A percentile compares a stretch with the other conserved stretches of the same genome.
Evolutionary conservation across 129 eudicot genomes (phyloP).

Genomic region (Lonicera japonica): DNA sequence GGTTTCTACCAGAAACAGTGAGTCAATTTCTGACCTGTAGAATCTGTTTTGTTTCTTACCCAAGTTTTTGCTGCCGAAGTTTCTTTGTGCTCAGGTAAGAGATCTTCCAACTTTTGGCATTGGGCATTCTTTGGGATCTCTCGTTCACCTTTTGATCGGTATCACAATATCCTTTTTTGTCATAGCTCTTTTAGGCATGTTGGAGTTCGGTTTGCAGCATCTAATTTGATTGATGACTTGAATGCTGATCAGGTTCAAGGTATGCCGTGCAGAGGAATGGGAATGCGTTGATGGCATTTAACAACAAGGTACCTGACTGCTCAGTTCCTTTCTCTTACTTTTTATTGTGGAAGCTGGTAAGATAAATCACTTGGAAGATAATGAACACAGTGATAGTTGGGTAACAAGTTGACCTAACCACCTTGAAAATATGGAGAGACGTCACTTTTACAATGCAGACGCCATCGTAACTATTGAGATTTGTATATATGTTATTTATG

Average conservation of each 20-base stretch:
- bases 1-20: constrained; percentile 66
- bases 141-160: constrained; percentile 94
- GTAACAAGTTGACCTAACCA: too few relatives aligned
- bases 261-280: constrained; percentile 88
- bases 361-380: too few relatives aligned
- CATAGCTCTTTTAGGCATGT: constrained; percentile 4
- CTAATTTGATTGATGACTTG: constrained; percentile 2
- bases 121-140: constrained; percentile 96
- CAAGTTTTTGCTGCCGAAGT: constrained; percentile 4
- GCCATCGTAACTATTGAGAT: too few relatives aligned
- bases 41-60: constrained; percentile 9
- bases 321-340: background rate
- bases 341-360: too few relatives aligned
- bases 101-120: constrained; percentile 92
- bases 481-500: too few relatives aligned
- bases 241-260: constrained; percentile 65
- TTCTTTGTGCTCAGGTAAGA: constrained; percentile 35
- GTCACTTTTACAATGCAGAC: too few relatives aligned
- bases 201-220: constrained; percentile 2
- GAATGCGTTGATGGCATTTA: constrained; percentile 79
- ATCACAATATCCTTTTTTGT: background rate
- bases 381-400: too few relatives aligned
- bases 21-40: constrained; percentile 24
- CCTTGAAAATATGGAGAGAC: too few relatives aligned
- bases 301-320: constrained; percentile 63